Evolutionary conservation across 2,329 filamentous ascomycete genomes (phyloP).

Genomic region (Myriosclerotinia duriaeana): DNA sequence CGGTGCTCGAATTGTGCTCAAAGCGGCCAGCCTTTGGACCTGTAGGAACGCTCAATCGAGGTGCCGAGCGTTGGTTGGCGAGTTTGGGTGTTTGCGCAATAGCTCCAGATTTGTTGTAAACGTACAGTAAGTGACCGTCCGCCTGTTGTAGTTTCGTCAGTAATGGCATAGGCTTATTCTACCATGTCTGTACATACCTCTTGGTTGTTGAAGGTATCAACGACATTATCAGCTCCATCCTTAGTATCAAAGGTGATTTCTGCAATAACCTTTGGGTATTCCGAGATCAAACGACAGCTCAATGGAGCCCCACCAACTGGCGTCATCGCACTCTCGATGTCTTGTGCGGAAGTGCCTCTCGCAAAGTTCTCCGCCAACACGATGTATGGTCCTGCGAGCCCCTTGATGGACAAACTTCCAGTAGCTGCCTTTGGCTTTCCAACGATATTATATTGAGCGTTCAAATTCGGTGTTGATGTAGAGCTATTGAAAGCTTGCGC

Average conservation of each 20-base stretch:
- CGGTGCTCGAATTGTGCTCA: slow-evolving; percentile 30
- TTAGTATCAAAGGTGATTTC: slow-evolving; percentile 74
- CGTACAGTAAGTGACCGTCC: slow-evolving; percentile 70
- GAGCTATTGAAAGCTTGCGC: slow-evolving; percentile 35
- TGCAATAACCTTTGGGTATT: slow-evolving; percentile 69
- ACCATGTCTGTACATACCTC: slow-evolving; percentile 53
- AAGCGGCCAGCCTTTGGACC: slow-evolving; percentile 38
- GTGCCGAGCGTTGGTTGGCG: slow-evolving; percentile 7
- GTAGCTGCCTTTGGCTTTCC: slow-evolving; percentile 40
- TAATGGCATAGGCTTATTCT: background rate
- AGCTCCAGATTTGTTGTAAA: slow-evolving; percentile 63
- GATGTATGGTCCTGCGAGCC: slow-evolving; percentile 69
- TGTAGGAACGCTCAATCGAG: slow-evolving; percentile 29
- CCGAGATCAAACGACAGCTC: slow-evolving; percentile 66
- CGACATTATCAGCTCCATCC: slow-evolving; percentile 71
- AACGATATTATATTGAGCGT: slow-evolving; percentile 41
- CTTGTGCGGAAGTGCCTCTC: slow-evolving; percentile 74
- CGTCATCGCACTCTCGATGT: slow-evolving; percentile 81
- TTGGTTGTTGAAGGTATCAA: slow-evolving; percentile 75
- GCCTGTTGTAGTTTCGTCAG: slow-evolving; percentile 50
- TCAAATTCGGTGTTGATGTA: slow-evolving; percentile 39
- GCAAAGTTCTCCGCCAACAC: slow-evolving; percentile 82
- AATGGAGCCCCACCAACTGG: slow-evolving; percentile 68
- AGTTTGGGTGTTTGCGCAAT: slow-evolving; percentile 17
- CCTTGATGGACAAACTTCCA: slow-evolving; percentile 66